These are phyloP conservation scores for Evernia prunastri DNA, from an alignment of 495 filamentous ascomycete species.

Conservation along the genomic window DNA sequence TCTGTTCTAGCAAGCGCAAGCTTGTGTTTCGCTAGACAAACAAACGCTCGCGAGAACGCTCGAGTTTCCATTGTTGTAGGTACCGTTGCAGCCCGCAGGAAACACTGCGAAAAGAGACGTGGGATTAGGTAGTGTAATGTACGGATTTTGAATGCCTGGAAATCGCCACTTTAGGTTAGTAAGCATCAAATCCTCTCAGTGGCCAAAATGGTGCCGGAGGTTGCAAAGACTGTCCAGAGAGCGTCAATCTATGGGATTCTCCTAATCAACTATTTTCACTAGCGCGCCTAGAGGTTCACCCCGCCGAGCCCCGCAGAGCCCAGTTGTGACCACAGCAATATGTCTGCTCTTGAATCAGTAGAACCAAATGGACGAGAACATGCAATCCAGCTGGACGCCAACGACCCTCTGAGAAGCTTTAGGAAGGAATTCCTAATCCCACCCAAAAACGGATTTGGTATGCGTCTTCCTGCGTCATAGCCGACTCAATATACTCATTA, in stretches of 20 bases:
- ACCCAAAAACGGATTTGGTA: constrained; percentile 67
- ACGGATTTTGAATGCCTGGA: neutral
- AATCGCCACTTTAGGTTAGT: neutral
- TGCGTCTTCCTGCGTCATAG: constrained; percentile 40
- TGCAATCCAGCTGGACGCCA: constrained; percentile 58
- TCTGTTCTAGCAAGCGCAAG: constrained; percentile 1
- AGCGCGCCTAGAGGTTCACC: neutral
- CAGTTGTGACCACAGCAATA: neutral
- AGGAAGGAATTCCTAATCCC: constrained; percentile 81
- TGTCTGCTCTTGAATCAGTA: constrained; percentile 4
- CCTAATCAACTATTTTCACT: neutral
- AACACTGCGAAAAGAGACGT: neutral
- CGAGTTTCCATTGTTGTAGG: neutral
- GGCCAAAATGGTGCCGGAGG: neutral
- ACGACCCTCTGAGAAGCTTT: constrained; percentile 61
- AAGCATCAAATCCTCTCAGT: neutral
- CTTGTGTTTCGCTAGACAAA: neutral
- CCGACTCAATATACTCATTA: constrained; percentile 9
- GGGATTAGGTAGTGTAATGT: neutral
- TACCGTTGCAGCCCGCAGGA: neutral
- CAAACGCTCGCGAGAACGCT: neutral
- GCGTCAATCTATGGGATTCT: no score
- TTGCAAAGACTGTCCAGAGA: neutral
- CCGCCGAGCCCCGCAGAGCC: neutral
- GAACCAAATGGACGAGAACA: constrained; percentile 33